phyloP scores from a whole-genome alignment of 2,329 filamentous ascomycete genomes.

The Fusarium equiseti region DNA sequence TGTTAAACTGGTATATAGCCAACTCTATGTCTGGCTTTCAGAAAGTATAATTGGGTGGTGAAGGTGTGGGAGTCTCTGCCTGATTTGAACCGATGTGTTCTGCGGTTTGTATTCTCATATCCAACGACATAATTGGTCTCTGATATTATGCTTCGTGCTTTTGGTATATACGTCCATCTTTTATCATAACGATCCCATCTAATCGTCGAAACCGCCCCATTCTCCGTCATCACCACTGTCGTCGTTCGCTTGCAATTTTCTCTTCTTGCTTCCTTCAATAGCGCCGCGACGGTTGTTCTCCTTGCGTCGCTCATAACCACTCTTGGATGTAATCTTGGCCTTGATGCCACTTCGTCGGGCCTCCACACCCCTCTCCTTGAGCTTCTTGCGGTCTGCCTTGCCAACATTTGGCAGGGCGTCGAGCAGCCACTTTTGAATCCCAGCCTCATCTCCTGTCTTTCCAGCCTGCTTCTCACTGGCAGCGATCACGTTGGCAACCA shows the following conservation, averaged over 20 bases:
- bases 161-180: background rate
- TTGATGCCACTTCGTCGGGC: slow-evolving; percentile 64
- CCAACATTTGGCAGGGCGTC: slow-evolving; percentile 85
- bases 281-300: slow-evolving; percentile 76
- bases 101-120: slow-evolving; percentile 6
- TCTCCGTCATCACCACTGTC: slow-evolving; percentile 51
- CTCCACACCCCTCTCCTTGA: slow-evolving; percentile 87
- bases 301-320: slow-evolving; percentile 76
- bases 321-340: slow-evolving; percentile 84
- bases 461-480: slow-evolving; percentile 80
- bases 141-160: slow-evolving; percentile 1
- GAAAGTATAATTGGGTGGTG: background rate
- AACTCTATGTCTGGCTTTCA: background rate
- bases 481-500: slow-evolving; percentile 91
- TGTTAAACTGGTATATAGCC: background rate
- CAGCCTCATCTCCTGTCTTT: slow-evolving; percentile 64
- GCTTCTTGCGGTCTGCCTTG: slow-evolving; percentile 84
- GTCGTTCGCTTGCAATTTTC: slow-evolving; percentile 55
- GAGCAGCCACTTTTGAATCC: slow-evolving; percentile 86
- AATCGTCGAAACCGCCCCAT: slow-evolving; percentile 62
- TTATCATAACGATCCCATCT: background rate
- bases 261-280: slow-evolving; percentile 70
- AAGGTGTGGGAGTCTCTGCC: background rate
- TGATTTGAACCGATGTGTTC: slow-evolving; percentile 1
- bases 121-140: background rate